Percentiles rank a stretch among this genome's conserved stretches.
These are phyloP conservation scores for Huiozyma naganishii DNA, from an alignment of 805 yeast genomes.

Conservation along the genomic window DNA sequence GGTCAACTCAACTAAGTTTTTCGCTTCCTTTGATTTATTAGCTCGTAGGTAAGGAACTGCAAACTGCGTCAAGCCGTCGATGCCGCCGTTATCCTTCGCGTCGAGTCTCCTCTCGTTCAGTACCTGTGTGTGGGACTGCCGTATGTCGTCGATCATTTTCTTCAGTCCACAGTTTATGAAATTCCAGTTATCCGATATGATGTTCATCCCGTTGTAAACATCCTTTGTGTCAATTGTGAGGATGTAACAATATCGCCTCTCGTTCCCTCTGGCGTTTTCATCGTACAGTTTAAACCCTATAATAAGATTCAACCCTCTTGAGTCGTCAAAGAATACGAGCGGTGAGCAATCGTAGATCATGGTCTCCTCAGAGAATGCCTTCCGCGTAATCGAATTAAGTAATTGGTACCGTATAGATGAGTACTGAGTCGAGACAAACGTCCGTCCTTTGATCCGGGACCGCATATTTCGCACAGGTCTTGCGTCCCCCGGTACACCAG, in stretches of 20 bases:
- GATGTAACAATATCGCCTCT: slow-evolving; percentile 52
- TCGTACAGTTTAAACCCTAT: slow-evolving; percentile 54
- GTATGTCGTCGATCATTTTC: slow-evolving; percentile 33
- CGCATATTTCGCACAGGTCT: slow-evolving; percentile 25
- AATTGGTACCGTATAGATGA: slow-evolving; percentile 46
- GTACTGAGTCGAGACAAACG: slow-evolving; percentile 48
- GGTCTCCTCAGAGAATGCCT: slow-evolving; percentile 57
- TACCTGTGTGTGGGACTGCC: slow-evolving; percentile 19
- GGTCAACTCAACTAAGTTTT: slow-evolving; percentile 42
- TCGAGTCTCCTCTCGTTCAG: slow-evolving; percentile 3
- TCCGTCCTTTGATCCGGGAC: slow-evolving; percentile 14
- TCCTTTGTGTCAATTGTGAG: slow-evolving; percentile 46
- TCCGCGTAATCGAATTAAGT: slow-evolving; percentile 49
- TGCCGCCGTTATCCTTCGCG: slow-evolving; percentile 33
- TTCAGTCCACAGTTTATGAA: slow-evolving; percentile 33
- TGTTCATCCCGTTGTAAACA: slow-evolving; percentile 19
- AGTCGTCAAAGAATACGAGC: slow-evolving; percentile 50
- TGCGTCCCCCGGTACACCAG: slow-evolving; percentile 2
- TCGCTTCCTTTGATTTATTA: slow-evolving; percentile 42
- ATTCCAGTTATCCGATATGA: slow-evolving; percentile 44
- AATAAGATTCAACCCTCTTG: slow-evolving; percentile 49
- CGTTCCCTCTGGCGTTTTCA: slow-evolving; percentile 61
- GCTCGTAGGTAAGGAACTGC: slow-evolving; percentile 42
- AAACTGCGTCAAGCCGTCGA: slow-evolving; percentile 11
- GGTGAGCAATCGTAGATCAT: slow-evolving; percentile 49